These are phyloP conservation scores for Musa acuminata DNA, from an alignment of 176 grass and related monocot genomes.

Conservation along the genomic window DNA sequence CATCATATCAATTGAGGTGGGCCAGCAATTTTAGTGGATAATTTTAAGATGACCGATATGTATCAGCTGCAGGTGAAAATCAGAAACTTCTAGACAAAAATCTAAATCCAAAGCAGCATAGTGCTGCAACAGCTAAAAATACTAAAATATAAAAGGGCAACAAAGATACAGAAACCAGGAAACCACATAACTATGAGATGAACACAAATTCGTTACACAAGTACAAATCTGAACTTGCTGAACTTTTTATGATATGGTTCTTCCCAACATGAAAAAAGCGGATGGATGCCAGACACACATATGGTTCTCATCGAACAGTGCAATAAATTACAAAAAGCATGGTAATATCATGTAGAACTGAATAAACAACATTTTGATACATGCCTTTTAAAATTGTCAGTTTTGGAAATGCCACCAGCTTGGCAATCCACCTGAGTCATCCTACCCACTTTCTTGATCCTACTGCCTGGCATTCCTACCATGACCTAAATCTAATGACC, in stretches of 20 bases:
- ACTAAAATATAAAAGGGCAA: background rate
- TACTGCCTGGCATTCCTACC: background rate
- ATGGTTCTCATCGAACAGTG: background rate
- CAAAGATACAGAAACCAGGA: background rate
- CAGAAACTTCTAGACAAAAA: background rate
- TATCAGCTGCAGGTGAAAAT: background rate
- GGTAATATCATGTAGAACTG: background rate
- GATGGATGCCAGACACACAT: background rate
- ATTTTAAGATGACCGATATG: background rate
- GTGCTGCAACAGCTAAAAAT: too few relatives aligned
- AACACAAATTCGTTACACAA: too few relatives aligned
- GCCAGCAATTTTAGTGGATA: background rate
- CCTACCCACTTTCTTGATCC: background rate
- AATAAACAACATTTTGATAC: background rate
- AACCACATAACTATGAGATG: background rate
- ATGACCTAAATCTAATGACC: background rate
- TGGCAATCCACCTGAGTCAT: background rate
- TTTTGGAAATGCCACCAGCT: background rate
- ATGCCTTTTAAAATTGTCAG: background rate
- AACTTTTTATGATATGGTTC: background rate
- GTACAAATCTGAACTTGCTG: background rate
- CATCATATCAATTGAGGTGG: background rate
- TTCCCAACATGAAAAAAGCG: background rate
- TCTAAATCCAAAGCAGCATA: too few relatives aligned
- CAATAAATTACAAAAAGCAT: background rate